These are phyloP conservation scores for Hypsizygus marmoreus DNA, from an alignment of 768 basidiomycete species.

Conservation along the genomic window DNA sequence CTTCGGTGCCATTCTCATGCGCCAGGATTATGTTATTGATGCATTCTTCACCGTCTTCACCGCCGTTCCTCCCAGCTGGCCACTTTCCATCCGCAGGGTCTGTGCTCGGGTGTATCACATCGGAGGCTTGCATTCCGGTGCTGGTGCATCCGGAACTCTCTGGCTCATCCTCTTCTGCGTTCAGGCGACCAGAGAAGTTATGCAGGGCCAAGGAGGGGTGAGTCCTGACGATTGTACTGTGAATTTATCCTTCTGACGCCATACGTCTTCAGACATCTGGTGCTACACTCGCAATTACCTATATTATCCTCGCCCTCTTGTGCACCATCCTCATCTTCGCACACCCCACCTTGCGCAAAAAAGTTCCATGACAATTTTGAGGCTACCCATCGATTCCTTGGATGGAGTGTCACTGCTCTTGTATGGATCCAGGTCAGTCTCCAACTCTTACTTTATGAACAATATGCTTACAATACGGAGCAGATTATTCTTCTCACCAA, in stretches of 20 bases:
- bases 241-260: too few species aligned
- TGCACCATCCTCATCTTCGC: constrained; percentile 40
- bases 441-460: not conserved
- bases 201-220: constrained; percentile 36
- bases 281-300: constrained; percentile 12
- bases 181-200: constrained; percentile 52
- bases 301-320: constrained; percentile 21
- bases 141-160: constrained; percentile 52
- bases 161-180: constrained; percentile 55
- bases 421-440: constrained; percentile 43
- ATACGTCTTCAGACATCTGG: not conserved
- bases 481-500: constrained; percentile 26
- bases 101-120: constrained; percentile 62
- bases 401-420: constrained; percentile 43
- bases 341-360: constrained; percentile 36
- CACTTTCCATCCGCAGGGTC: constrained; percentile 53
- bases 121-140: constrained; percentile 62
- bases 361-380: constrained; percentile 46
- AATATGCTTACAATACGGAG: not conserved
- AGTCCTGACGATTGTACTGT: constrained; percentile 6
- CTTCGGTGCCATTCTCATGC: constrained; percentile 47
- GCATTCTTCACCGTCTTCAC: constrained; percentile 55
- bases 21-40: constrained; percentile 61
- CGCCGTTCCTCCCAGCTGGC: constrained; percentile 56
- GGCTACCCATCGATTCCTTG: constrained; percentile 44